Conservation (phyloP, 768 basidiomycete species). For the Flagelloscypha sp. region DNA sequence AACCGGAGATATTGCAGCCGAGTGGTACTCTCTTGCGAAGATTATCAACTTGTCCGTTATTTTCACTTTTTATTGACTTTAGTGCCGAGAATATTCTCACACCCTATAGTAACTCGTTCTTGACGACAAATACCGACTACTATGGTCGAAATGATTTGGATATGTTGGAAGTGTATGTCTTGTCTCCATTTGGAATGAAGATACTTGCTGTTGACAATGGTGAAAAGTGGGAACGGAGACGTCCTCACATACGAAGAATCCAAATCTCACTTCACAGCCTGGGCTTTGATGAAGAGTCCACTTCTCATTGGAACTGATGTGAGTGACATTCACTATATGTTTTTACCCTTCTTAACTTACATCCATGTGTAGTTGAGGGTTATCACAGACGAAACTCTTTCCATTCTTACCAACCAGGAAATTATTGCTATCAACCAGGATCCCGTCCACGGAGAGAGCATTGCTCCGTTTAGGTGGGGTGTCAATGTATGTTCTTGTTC, state of each 20-base stretch:
- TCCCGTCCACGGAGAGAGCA: slow-evolving; percentile 47
- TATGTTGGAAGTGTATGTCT: slow-evolving; percentile 52
- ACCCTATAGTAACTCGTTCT: slow-evolving; percentile 50
- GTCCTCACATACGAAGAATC: slow-evolving; percentile 51
- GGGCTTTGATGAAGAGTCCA: slow-evolving; percentile 63
- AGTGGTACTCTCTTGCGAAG: slow-evolving; percentile 45
- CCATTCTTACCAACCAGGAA: slow-evolving; percentile 54
- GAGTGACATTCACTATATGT: slow-evolving; percentile 12
- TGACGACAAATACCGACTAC: slow-evolving; percentile 55
- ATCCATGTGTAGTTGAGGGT: slow-evolving; percentile 33
- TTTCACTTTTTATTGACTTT: background rate
- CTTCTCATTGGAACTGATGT: slow-evolving; percentile 55
- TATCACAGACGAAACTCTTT: slow-evolving; percentile 41
- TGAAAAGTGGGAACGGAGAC: slow-evolving; percentile 51
- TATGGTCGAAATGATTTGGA: slow-evolving; percentile 64
- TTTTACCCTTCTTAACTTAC: background rate
- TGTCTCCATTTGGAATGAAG: background rate
- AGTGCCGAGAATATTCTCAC: background rate
- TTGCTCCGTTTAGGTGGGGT: slow-evolving; percentile 65
- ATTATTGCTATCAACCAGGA: slow-evolving; percentile 67
- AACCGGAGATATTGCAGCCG: slow-evolving; percentile 40
- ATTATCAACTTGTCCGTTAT: slow-evolving; percentile 51
- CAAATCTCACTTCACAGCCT: slow-evolving; percentile 66
- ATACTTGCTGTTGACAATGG: background rate
- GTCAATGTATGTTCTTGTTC: slow-evolving; percentile 39